A percentile compares a stretch with the other conserved stretches of the same genome.
Conservation (phyloP, 352 stramenopile genomes). For the Globisporangium perplexum region DNA sequence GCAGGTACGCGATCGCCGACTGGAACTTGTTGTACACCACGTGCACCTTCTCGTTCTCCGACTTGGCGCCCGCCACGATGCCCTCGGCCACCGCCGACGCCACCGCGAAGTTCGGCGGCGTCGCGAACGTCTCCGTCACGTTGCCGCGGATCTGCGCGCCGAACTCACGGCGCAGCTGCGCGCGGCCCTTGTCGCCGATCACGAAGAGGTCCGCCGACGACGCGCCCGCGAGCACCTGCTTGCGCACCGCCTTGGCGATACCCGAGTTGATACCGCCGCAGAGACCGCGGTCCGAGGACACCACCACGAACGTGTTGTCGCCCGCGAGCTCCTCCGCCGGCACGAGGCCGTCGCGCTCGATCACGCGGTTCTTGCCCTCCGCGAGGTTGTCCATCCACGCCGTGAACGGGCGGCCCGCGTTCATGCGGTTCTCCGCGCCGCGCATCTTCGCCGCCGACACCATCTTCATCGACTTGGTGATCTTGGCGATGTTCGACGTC, state of each 20-base stretch:
- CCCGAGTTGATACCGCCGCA: conserved; percentile 98
- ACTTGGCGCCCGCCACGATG: conserved; percentile 51
- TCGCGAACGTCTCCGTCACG: conserved; percentile 78
- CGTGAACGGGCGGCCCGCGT: conserved; percentile 77
- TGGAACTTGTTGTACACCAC: conserved; percentile 98
- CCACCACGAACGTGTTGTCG: conserved; percentile 91
- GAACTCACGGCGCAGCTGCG: conserved; percentile 88
- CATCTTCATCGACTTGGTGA: conserved; percentile 99
- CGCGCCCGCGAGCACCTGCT: conserved; percentile 62
- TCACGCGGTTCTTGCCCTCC: conserved; percentile 54
- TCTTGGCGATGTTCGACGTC: conserved; percentile 99
- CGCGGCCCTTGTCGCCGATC: conserved; percentile 96
- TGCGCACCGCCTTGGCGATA: conserved; percentile 89
- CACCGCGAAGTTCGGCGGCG: conserved; percentile 89
- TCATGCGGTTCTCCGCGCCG: conserved; percentile 92
- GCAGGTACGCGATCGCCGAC: conserved; percentile 94
- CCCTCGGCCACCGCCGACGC: conserved; percentile 90
- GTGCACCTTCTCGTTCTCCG: conserved; percentile 93
- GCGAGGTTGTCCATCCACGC: conserved; percentile 81
- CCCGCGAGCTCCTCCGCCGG: conserved; percentile 76
- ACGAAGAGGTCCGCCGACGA: conserved; percentile 89
- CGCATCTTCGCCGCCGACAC: conserved; percentile 99
- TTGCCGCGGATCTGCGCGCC: conserved; percentile 56
- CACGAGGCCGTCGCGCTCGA: conserved; percentile 88
- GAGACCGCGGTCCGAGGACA: conserved; percentile 97